These are phyloP conservation scores for Phytophthora kernoviae DNA, from an alignment of 352 stramenopile species.

Conservation along the genomic window DNA sequence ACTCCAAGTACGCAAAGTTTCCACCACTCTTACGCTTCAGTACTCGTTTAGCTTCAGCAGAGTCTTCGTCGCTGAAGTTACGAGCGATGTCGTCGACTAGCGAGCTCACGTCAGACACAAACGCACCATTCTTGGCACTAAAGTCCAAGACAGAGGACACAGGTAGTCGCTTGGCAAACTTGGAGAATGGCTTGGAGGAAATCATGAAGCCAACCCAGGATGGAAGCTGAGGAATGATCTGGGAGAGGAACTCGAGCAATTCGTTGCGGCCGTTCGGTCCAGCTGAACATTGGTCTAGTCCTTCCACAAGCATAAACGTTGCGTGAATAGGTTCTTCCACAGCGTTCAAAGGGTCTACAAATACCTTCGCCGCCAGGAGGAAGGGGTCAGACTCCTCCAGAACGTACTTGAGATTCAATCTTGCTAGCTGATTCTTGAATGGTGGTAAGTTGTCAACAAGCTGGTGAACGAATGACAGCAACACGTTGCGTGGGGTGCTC, in stretches of 20 bases:
- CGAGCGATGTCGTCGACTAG: conserved; percentile 64
- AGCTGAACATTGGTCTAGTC: conserved; percentile 68
- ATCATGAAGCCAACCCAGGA: conserved; percentile 76
- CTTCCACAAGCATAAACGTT: conserved; percentile 77
- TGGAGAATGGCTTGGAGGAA: conserved; percentile 68
- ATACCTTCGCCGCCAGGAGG: conserved; percentile 70
- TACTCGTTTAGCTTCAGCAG: conserved; percentile 48
- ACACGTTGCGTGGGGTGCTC: conserved; percentile 67
- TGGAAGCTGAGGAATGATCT: conserved; percentile 64
- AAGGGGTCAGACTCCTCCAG: conserved; percentile 75
- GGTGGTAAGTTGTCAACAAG: conserved; percentile 61
- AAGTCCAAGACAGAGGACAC: conserved; percentile 81
- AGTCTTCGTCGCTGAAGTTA: conserved; percentile 53
- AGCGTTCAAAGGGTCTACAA: conserved; percentile 74
- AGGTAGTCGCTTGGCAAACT: conserved; percentile 60
- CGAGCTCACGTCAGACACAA: conserved; percentile 56
- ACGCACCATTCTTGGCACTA: conserved; percentile 61
- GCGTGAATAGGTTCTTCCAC: conserved; percentile 64
- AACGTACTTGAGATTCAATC: conserved; percentile 85
- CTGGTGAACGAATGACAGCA: conserved; percentile 86
- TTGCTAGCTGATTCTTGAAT: conserved; percentile 84
- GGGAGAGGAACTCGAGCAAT: conserved; percentile 68
- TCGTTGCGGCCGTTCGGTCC: conserved; percentile 54
- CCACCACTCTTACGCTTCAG: conserved; percentile 73
- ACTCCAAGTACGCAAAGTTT: conserved; percentile 83